phyloP scores from a whole-genome alignment of 2,329 filamentous ascomycete genomes.

The Coniosporium tulheliwenetii region DNA sequence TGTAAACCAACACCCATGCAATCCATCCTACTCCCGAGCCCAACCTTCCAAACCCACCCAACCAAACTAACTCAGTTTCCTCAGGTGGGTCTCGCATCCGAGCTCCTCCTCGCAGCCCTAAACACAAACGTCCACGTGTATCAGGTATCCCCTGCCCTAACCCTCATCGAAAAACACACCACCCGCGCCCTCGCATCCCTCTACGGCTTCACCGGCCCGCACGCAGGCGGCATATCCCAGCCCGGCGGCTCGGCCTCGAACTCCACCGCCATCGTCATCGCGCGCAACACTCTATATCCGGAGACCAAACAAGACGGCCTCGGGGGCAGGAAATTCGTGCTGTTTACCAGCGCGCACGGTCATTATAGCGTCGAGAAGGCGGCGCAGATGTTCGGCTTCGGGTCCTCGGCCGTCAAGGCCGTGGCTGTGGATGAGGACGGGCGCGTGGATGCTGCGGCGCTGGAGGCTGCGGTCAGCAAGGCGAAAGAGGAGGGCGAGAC shows the following conservation, averaged over 20 bases:
- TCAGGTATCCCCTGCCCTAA: slow-evolving; percentile 79
- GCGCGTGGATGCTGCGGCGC: slow-evolving; percentile 50
- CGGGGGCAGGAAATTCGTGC: slow-evolving; percentile 45
- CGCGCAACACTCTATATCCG: slow-evolving; percentile 73
- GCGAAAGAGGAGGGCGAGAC: slow-evolving; percentile 55
- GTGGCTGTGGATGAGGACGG: slow-evolving; percentile 62
- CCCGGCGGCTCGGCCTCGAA: slow-evolving; percentile 80
- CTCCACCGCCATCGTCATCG: slow-evolving; percentile 69
- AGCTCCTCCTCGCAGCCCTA: slow-evolving; percentile 67
- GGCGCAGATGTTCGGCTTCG: slow-evolving; percentile 78
- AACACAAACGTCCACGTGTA: slow-evolving; percentile 96
- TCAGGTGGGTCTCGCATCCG: slow-evolving; percentile 66
- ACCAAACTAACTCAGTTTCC: neutral
- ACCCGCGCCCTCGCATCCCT: slow-evolving; percentile 55
- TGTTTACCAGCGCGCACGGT: slow-evolving; percentile 81
- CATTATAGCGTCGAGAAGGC: slow-evolving; percentile 95
- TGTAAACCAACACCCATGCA: neutral
- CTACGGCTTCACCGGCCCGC: slow-evolving; percentile 58
- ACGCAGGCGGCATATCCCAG: slow-evolving; percentile 55
- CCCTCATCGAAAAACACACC: slow-evolving; percentile 75
- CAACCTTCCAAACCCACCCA: neutral
- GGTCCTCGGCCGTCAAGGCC: slow-evolving; percentile 53
- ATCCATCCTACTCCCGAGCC: neutral
- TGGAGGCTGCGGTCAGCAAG: slow-evolving; percentile 46
- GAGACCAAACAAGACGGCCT: slow-evolving; percentile 62